These are phyloP conservation scores for Aspergillus caelatus DNA, from an alignment of 2,329 filamentous ascomycete species.

Conservation along the genomic window DNA sequence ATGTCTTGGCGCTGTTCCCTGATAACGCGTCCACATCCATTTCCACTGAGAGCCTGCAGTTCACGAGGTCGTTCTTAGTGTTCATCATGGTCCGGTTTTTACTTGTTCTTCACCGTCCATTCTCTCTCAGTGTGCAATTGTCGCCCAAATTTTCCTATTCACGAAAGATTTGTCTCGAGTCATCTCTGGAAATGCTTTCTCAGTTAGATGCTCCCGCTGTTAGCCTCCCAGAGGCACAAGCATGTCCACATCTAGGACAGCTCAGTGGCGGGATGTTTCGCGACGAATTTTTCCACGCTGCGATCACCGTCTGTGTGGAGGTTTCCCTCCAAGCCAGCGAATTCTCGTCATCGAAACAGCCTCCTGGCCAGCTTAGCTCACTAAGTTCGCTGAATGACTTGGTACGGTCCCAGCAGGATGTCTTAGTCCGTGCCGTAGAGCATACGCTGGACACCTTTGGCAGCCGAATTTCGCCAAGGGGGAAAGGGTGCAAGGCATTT, in stretches of 20 bases:
- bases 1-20: constrained; percentile 27
- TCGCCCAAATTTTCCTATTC: constrained; percentile 42
- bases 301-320: constrained; percentile 37
- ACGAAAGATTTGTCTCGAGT: constrained; percentile 40
- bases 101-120: constrained; percentile 55
- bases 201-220: constrained; percentile 28
- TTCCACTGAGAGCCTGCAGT: constrained; percentile 22
- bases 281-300: constrained; percentile 37
- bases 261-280: constrained; percentile 40
- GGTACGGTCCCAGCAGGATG: constrained; percentile 33
- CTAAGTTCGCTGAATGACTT: constrained; percentile 30
- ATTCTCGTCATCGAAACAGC: constrained; percentile 14
- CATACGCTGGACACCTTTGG: constrained; percentile 32
- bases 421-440: constrained; percentile 34
- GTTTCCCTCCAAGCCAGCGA: constrained; percentile 34
- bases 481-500: constrained; percentile 33
- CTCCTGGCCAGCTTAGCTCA: constrained; percentile 13
- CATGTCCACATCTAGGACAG: constrained; percentile 33
- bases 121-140: constrained; percentile 35
- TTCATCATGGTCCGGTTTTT: constrained; percentile 58
- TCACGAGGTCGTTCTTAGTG: constrained; percentile 48
- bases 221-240: constrained; percentile 19
- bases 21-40: constrained; percentile 16
- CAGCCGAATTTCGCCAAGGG: constrained; percentile 27
- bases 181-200: constrained; percentile 38